Percentiles rank a stretch among this genome's conserved stretches.
phyloP scores from a whole-genome alignment of 306 rosid species.

The Lathyrus tuberosus region DNA sequence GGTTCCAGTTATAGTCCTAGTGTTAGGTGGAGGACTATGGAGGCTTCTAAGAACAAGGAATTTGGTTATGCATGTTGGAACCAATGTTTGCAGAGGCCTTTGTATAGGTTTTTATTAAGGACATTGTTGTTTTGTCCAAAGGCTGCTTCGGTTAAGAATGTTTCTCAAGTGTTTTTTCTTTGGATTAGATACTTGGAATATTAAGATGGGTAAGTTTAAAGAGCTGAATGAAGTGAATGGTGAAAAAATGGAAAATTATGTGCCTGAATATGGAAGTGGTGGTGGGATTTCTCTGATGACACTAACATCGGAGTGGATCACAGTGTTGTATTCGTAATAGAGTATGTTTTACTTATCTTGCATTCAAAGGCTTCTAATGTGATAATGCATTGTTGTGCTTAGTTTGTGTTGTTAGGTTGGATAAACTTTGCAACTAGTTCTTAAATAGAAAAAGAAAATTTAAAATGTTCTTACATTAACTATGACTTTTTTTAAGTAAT shows the following conservation, averaged over 20 bases:
- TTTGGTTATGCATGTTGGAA: conserved; percentile 61
- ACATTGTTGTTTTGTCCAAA: conserved; percentile 69
- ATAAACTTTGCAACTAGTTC: no score
- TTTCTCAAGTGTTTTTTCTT: conserved; percentile 67
- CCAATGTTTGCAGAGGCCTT: conserved; percentile 72
- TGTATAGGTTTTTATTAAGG: conserved; percentile 77
- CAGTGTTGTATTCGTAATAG: no score
- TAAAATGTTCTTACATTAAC: no score
- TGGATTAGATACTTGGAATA: conserved; percentile 68
- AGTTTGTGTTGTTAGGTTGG: not conserved
- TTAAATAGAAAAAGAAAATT: no score
- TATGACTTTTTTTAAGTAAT: no score
- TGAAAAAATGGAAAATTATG: conserved; percentile 41
- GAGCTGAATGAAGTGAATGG: conserved; percentile 47
- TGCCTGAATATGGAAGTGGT: not conserved
- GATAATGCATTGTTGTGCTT: not conserved
- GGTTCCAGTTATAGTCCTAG: conserved; percentile 40
- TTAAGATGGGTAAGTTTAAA: conserved; percentile 55
- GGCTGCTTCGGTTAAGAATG: conserved; percentile 71
- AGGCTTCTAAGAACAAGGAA: conserved; percentile 34
- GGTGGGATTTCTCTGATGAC: no score
- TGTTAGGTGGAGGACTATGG: conserved; percentile 50
- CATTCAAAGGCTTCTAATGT: not conserved
- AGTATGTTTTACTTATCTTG: not conserved
- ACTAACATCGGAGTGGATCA: no score